Evolutionary conservation across 1,284 basidiomycete genomes (phyloP), one percentile per base, ranked within the genome.

Genomic region (Ceratobasidium sp.): DNA sequence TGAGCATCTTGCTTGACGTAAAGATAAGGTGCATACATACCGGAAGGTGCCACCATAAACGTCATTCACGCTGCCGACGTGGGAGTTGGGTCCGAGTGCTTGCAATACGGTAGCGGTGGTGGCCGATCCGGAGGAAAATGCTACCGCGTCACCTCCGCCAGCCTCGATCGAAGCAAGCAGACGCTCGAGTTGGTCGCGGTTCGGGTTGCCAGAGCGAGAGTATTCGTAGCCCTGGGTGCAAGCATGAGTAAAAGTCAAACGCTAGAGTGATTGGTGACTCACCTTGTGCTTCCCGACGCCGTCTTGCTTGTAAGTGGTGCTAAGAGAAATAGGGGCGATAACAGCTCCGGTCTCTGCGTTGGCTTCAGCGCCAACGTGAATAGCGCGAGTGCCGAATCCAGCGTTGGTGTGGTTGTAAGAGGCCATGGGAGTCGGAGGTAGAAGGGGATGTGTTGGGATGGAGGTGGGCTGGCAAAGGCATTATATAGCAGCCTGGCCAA

Each of bases 1-100:
- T 66, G 34, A n/a, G 37, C 43, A 19, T 64, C 22, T 62, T 32
- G 9, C 0, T 64, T 46, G 22, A 29, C 22, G 22, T 49, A 43
- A 65, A 32, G 62, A 29, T 46, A 65, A 62, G 43, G 11, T 19
- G 7, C 5, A 64, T 46, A 67, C 64, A 84, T 97, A 97, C 32
- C 94, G 88, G 84, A 92, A 94, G 0, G 96, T 98, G 1, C 97
- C 97, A 13, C 96, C 97, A 81, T 98, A 98, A 7, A 96, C 94
- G 82, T 96, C 95, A 82, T 95, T 95, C 9, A 97, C 93, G 79
- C 92, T 92, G 79, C 99, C 83, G 52, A 98, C 86, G 84, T 98
- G 97, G 0, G 93, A 90, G 64, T 89, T 88, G 0, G 89, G 87
- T 0, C 91, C 93, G 2, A 97, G 86, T 0, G 92, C 89, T 80